Evolutionary conservation across 2,329 filamentous ascomycete species (phyloP).

Genomic region (Orbilia quercus): DNA sequence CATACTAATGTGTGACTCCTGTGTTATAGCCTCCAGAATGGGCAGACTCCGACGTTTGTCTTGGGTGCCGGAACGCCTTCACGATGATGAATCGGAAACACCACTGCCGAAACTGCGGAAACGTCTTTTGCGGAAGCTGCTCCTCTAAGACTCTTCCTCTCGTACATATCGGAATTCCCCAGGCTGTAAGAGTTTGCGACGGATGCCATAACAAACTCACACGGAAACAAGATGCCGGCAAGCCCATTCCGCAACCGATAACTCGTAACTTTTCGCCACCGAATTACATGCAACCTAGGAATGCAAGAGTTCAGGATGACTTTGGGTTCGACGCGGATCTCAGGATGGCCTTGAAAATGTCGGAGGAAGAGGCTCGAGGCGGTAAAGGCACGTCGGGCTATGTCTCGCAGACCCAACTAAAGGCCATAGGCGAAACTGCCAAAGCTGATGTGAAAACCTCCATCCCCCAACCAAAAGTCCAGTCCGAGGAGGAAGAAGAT

Average conservation of each 20-base stretch:
- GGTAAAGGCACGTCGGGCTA: constrained; percentile 75
- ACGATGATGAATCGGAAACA: constrained; percentile 99
- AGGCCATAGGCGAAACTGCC: constrained; percentile 61
- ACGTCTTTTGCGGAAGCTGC: constrained; percentile 95
- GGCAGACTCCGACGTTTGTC: constrained; percentile 97
- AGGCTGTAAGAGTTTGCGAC: constrained; percentile 93
- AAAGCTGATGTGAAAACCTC: constrained; percentile 63
- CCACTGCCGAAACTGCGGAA: constrained; percentile 97
- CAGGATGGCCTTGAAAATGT: constrained; percentile 94
- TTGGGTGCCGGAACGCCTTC: constrained; percentile 94
- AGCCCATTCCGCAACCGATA: constrained; percentile 62
- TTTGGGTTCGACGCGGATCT: constrained; percentile 94
- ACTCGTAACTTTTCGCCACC: constrained; percentile 67
- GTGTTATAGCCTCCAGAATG: constrained; percentile 84
- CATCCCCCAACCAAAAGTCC: constrained; percentile 63
- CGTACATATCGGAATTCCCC: constrained; percentile 90
- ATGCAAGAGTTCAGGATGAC: constrained; percentile 77
- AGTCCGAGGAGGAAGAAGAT: constrained; percentile 81
- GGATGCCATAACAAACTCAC: constrained; percentile 79
- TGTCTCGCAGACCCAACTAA: constrained; percentile 72
- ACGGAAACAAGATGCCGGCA: constrained; percentile 23
- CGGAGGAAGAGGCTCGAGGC: constrained; percentile 87
- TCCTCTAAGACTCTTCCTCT: constrained; percentile 88
- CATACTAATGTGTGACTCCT: constrained; percentile 3
- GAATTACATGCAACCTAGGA: constrained; percentile 84